These are phyloP conservation scores for Dichomitus squalens DNA, from an alignment of 1,284 basidiomycete species.

Conservation along the genomic window DNA sequence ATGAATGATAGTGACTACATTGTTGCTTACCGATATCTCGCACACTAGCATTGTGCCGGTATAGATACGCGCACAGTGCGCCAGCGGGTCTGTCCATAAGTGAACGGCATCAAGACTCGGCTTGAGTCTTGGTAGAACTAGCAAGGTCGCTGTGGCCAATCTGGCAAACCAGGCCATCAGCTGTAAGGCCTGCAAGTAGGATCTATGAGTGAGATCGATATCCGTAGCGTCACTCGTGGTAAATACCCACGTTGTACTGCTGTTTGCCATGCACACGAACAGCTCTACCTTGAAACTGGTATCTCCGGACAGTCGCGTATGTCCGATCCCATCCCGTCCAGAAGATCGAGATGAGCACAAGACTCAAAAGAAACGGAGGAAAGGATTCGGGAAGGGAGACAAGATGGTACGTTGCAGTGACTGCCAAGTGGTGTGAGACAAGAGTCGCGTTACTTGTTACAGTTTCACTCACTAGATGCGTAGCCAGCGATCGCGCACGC, in stretches of 20 bases:
- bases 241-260: constrained; percentile 57
- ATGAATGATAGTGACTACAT: not conserved
- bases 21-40: constrained; percentile 9
- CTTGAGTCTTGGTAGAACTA: constrained; percentile 45
- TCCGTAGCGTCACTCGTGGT: not conserved
- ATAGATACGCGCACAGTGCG: constrained; percentile 43
- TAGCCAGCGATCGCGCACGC: constrained; percentile 46
- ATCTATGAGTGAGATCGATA: not conserved
- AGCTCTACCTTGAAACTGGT: constrained; percentile 66
- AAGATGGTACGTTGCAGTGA: constrained; percentile 9
- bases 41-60: constrained; percentile 33
- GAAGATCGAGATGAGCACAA: constrained; percentile 56
- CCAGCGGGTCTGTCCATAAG: constrained; percentile 38
- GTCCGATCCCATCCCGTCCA: constrained; percentile 83
- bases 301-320: constrained; percentile 57
- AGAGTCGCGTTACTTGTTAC: not conserved
- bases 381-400: constrained; percentile 3
- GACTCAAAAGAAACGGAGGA: constrained; percentile 42
- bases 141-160: constrained; percentile 49
- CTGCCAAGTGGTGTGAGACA: not conserved
- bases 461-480: constrained; percentile 43
- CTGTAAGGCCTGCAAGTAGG: constrained; percentile 52
- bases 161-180: constrained; percentile 58
- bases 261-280: constrained; percentile 64
- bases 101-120: constrained; percentile 43